Evolutionary conservation across 75 land plant genomes (phyloP), one percentile per base, ranked within the genome.

Genomic region (Azolla pinnata): DNA sequence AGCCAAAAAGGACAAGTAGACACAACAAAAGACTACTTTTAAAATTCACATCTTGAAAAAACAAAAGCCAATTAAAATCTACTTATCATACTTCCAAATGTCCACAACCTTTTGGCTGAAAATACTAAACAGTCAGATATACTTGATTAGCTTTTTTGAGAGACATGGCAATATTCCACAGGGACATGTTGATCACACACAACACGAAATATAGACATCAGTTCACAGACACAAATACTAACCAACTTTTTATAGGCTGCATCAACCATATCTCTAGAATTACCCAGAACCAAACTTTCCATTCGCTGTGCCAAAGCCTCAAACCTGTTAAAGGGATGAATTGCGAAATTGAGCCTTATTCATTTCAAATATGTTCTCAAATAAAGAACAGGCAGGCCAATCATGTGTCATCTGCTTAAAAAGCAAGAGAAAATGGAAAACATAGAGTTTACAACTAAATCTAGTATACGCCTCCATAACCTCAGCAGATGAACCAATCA

Each of bases 161-260:
- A n/a, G n/a, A n/a, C n/a, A n/a, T n/a, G n/a, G n/a, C n/a, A n/a
- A n/a, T n/a, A n/a, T n/a, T n/a, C n/a, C n/a, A n/a, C n/a, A n/a
- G n/a, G n/a, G n/a, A n/a, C n/a, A n/a, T n/a, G n/a, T n/a, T n/a
- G n/a, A n/a, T n/a, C n/a, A n/a, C n/a, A n/a, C n/a, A n/a, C n/a
- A n/a, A n/a, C n/a, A n/a, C n/a, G n/a, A n/a, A n/a, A n/a, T n/a
- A n/a, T n/a, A n/a, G n/a, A n/a, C n/a, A n/a, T n/a, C n/a, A n/a
- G n/a, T n/a, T n/a, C n/a, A n/a, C 42, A 38, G 42, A 38, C n/a
- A 46, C 4, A 23, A 63, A 51, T 25, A 67, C 84, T 86, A 47
- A 95, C 99, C 70, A 95, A 67, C 72, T 89, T 95, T 61, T 77
- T 79, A 55, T 95, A 95, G n/a, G 99, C 97, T 33, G 78, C 85